phyloP scores from a whole-genome alignment of 441 rosid genomes.

The Theobroma grandiflorum region DNA sequence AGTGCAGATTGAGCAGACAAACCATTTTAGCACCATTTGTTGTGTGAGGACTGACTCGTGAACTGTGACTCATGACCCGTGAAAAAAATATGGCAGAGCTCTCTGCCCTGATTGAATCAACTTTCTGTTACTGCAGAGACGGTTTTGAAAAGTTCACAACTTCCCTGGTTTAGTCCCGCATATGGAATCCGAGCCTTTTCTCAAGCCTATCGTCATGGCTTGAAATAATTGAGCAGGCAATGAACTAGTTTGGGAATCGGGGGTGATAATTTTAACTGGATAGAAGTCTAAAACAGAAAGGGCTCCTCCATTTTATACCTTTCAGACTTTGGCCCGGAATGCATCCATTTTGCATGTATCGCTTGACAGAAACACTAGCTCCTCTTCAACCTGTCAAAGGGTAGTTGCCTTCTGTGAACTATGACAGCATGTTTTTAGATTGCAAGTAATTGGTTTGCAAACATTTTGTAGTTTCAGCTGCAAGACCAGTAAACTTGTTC shows the following conservation, averaged over 20 bases:
- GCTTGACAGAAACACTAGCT: neutral
- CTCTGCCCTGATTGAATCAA: neutral
- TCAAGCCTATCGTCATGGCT: too few species aligned
- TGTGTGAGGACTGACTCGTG: neutral
- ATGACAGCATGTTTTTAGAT: neutral
- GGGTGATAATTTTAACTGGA: neutral
- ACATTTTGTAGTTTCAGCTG: too few species aligned
- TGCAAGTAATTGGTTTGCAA: too few species aligned
- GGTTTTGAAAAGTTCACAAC: neutral
- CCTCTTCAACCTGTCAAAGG: neutral
- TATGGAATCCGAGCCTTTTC: neutral
- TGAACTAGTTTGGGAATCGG: neutral
- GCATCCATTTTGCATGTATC: neutral
- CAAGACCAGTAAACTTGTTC: too few species aligned
- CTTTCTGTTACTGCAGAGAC: neutral
- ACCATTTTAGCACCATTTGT: neutral
- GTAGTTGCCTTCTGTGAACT: neutral
- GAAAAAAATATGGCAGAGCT: neutral
- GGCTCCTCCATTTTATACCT: neutral
- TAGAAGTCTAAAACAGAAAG: neutral
- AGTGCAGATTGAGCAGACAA: neutral
- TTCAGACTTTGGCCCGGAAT: neutral
- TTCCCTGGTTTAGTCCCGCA: neutral
- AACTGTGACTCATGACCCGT: neutral
- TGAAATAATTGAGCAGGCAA: neutral